Evolutionary conservation across 1,139 yeast genomes (phyloP).

Genomic region (Nakaseomyces kungkrabaensis): DNA sequence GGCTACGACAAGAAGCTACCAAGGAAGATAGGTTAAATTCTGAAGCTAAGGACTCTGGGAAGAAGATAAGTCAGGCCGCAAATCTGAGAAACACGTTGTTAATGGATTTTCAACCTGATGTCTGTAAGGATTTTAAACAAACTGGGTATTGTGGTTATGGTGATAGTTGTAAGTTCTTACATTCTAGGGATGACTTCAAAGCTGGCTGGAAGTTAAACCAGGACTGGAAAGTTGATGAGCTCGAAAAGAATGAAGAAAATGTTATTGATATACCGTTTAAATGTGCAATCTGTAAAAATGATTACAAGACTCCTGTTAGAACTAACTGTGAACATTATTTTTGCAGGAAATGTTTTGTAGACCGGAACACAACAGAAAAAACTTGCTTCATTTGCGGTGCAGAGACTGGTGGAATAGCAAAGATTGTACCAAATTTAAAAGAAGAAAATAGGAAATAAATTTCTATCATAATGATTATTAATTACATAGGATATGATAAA

Average conservation of each 20-base stretch:
- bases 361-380: constrained; percentile 38
- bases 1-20: neutral
- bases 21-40: neutral
- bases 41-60: constrained; percentile 3
- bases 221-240: constrained; percentile 54
- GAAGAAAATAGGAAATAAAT: too few relatives aligned
- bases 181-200: constrained; percentile 76
- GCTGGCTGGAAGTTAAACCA: constrained; percentile 58
- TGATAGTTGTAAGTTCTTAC: constrained; percentile 93
- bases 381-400: constrained; percentile 49
- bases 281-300: constrained; percentile 54
- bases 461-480: neutral
- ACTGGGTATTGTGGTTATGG: constrained; percentile 98
- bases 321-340: constrained; percentile 60
- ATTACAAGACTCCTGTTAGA: constrained; percentile 48
- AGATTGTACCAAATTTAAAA: constrained; percentile 15
- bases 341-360: constrained; percentile 56
- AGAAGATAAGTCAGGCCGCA: constrained; percentile 31
- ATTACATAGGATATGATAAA: neutral
- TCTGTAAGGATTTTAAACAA: constrained; percentile 84
- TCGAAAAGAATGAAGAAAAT: constrained; percentile 5
- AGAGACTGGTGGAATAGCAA: constrained; percentile 46
- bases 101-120: constrained; percentile 89
- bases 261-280: constrained; percentile 40
- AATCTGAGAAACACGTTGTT: constrained; percentile 62